Base-by-base conservation (phyloP, 2,329 filamentous ascomycete genomes). In the Pseudocercospora pini-densiflorae region DNA sequence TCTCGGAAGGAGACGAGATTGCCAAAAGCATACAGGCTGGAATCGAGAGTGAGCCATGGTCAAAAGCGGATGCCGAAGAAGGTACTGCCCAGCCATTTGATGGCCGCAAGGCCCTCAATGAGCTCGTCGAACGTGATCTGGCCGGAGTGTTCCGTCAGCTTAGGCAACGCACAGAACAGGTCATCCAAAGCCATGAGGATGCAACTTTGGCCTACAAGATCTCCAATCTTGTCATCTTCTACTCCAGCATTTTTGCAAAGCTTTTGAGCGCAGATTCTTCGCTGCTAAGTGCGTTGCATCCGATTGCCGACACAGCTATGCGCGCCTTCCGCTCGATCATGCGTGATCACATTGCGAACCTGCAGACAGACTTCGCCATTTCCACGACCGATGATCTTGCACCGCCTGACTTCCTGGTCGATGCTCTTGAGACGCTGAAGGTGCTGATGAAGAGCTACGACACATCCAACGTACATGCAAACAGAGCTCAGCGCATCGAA, bases 131-230 rank as follows among this genome's bases (percentile, higher is more conserved):
- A 75, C 89, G 93, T 43, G 92, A 97, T 74, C 84, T 98, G 55
- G 88, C 89, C 2, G 92, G 92, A 0, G 93, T 94, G 3, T 89
- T 91, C 43, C 88, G 92, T 23, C 88, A 94, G n/a, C 80, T 98
- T n/a, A 89, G 92, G 27, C 94, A 97, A 77, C 87, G 94, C 33
- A 89, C 96, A 61, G 94, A 97, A 78, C 92, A 98, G 74, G 92
- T 97, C 21, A 90, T 98, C 16, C 93, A 97, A 73, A 92, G 91
- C 67, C 94, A 97, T 77, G 94, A 97, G 72, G 94, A 98, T 66
- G 90, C 90, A 0, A 92, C 96, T 21, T 83, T 93, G 58, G 90
- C 93, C 36, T 99, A 97, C 82, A 95, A 93, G 77, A 88, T 98
- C 47, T 90, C 92, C 10, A 97, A 97, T 73, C 83, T 99, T 1